These are phyloP conservation scores for Amborella trichopoda DNA, from an alignment of 164 flowering plant genomes.

Conservation along the genomic window DNA sequence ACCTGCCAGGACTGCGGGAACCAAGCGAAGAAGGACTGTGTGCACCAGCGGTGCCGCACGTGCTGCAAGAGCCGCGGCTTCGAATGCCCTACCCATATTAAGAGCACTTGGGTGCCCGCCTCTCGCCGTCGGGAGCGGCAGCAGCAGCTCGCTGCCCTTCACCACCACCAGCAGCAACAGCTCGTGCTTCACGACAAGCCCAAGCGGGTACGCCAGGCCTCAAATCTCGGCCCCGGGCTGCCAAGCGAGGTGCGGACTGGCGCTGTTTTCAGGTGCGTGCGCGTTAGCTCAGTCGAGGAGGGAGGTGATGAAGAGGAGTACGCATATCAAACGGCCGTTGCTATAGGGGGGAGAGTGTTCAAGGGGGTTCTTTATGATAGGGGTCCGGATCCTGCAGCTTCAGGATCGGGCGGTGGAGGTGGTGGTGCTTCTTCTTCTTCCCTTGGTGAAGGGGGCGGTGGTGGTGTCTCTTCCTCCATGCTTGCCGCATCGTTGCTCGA, in stretches of 20 bases:
- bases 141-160: constrained; percentile 30
- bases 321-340: constrained; percentile 86
- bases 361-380: constrained; percentile 86
- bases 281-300: constrained; percentile 50
- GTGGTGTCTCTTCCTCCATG: no score
- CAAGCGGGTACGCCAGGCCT: neutral
- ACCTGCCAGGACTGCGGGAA: constrained; percentile 84
- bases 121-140: constrained; percentile 59
- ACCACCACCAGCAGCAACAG: neutral
- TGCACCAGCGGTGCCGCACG: constrained; percentile 64
- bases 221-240: no score
- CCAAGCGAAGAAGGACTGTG: constrained; percentile 81
- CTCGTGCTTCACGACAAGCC: neutral
- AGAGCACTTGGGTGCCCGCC: constrained; percentile 88
- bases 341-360: constrained; percentile 81
- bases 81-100: constrained; percentile 63
- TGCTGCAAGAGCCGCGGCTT: constrained; percentile 82
- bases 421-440: no score
- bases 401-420: no score
- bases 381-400: constrained; percentile 42
- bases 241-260: constrained; percentile 55
- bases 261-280: constrained; percentile 70
- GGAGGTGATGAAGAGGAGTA: constrained; percentile 39
- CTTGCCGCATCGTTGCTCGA: no score
- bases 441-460: no score